phyloP scores from a whole-genome alignment of 2,329 filamentous ascomycete species.

The Huntiella savannae region DNA sequence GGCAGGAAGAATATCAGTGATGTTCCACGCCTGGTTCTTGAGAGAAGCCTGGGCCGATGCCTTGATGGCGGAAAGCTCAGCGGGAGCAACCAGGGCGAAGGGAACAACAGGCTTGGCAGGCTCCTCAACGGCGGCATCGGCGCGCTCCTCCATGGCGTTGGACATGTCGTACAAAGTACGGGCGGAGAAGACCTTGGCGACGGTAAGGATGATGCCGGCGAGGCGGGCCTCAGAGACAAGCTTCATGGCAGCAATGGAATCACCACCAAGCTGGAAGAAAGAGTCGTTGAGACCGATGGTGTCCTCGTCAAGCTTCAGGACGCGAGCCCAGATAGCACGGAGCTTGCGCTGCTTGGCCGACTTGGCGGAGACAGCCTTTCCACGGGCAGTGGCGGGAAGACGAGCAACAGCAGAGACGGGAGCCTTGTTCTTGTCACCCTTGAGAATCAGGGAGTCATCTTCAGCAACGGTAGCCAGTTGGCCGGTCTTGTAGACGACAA shows the following conservation, averaged over 20 bases:
- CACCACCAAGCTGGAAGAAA: conserved; percentile 41
- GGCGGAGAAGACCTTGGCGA: conserved; percentile 35
- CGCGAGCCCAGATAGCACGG: conserved; percentile 28
- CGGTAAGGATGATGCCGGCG: conserved; percentile 29
- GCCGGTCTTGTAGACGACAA: conserved; percentile 22
- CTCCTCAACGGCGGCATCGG: conserved; percentile 10
- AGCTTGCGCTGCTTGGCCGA: conserved; percentile 26
- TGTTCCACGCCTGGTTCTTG: conserved; percentile 28
- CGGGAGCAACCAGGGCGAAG: conserved; percentile 24
- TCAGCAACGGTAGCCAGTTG: conserved; percentile 22
- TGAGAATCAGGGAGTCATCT: conserved; percentile 17
- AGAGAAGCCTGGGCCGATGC: conserved; percentile 32
- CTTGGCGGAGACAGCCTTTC: conserved; percentile 20
- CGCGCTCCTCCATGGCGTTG: conserved; percentile 24
- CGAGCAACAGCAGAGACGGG: conserved; percentile 5
- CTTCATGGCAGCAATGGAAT: conserved; percentile 42
- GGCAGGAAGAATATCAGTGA: conserved; percentile 37
- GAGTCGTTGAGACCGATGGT: conserved; percentile 34
- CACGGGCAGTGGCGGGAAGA: conserved; percentile 2
- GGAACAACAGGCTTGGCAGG: conserved; percentile 19
- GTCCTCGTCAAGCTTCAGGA: conserved; percentile 25
- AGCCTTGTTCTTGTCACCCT: conserved; percentile 13
- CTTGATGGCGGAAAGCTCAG: conserved; percentile 16
- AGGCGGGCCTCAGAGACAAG: conserved; percentile 34
- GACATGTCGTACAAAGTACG: conserved; percentile 33